Conservation (phyloP, 345 rosid species). For the Sonneratia caseolaris region DNA sequence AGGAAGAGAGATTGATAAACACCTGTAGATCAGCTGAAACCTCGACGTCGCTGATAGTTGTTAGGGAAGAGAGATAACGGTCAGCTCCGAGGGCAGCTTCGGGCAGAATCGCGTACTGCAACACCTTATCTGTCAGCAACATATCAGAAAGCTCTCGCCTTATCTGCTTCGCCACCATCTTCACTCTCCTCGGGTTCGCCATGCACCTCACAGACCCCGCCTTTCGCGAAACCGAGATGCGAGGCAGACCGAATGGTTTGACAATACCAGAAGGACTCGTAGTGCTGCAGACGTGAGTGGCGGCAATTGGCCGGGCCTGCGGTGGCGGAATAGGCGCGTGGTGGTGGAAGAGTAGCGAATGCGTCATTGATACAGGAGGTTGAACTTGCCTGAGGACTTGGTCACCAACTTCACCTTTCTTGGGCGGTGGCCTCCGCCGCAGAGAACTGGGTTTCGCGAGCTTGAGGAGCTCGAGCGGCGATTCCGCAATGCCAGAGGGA, state of each 20-base stretch:
- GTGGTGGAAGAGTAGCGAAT: slow-evolving; percentile 5
- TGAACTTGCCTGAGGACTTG: background rate
- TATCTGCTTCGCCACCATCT: slow-evolving; percentile 87
- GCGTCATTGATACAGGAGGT: background rate
- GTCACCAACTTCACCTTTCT: background rate
- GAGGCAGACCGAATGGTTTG: slow-evolving; percentile 17
- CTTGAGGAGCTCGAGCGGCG: background rate
- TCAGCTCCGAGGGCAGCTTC: slow-evolving; percentile 87
- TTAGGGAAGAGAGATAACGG: slow-evolving; percentile 71
- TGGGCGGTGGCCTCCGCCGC: background rate
- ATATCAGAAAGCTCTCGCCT: slow-evolving; percentile 83
- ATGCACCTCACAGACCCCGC: slow-evolving; percentile 47
- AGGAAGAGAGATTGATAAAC: background rate
- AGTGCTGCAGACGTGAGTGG: background rate
- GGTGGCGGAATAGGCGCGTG: slow-evolving; percentile 4
- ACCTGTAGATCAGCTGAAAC: slow-evolving; percentile 84
- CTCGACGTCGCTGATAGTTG: slow-evolving; percentile 79
- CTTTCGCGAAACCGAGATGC: background rate
- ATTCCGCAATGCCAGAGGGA: background rate
- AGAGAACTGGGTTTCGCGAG: background rate
- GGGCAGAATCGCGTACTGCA: slow-evolving; percentile 76
- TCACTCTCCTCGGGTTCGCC: slow-evolving; percentile 86
- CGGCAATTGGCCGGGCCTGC: background rate
- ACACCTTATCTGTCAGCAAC: slow-evolving; percentile 73
- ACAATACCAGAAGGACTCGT: background rate